Base-by-base conservation (phyloP, 352 stramenopile genomes). In the Aphanomyces invadans region DNA sequence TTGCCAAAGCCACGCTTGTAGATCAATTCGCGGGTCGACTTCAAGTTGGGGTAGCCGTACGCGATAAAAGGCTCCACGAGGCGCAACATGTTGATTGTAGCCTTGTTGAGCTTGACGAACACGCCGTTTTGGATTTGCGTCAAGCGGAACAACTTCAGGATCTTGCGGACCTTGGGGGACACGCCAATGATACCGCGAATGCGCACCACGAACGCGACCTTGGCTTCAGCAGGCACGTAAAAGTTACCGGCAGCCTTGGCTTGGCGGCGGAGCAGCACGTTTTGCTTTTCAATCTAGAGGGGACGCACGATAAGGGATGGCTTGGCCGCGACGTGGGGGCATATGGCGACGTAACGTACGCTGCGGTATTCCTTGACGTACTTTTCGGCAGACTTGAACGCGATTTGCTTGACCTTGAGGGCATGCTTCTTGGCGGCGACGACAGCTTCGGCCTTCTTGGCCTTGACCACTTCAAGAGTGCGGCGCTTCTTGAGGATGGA, bases 1-100 rank as follows among this genome's bases (percentile, higher is more conserved):
- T 99, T 99, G 75, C 95, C 97, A 76, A 98, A 99, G 73, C 97
- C 97, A 78, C 97, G 91, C 95, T 99, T 99, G 91, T 98, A 99
- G 75, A 99, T 97, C 25, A 99, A 83, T 82, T 99, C 95, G 67
- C 96, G 85, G 51, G 98, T 92, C 63, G 96, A 97, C 76, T 98
- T 98, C n/a, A 98, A 88, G 73, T 96, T 97, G 31, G 97, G 97
- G 81, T 98, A 96, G 48, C 97, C 97, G 80, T 99, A 99, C 26
- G 96, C 98, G 52, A 99, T 92, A 78, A 98, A 99, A 11, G 96
- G 96, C 78, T 99, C 96, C 17, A 99, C 96, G 28, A 99, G 87
- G 74, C 95, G 92, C 65, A 99, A 90, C 97, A 99, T 99, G 77
- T 99, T 98, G 76, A 99, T 97, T 65, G 97, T 99, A 60, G 97